Evolutionary conservation across 495 filamentous ascomycete genomes (phyloP), one percentile per base, ranked within the genome.

Genomic region (Aspergillus cavernicola): DNA sequence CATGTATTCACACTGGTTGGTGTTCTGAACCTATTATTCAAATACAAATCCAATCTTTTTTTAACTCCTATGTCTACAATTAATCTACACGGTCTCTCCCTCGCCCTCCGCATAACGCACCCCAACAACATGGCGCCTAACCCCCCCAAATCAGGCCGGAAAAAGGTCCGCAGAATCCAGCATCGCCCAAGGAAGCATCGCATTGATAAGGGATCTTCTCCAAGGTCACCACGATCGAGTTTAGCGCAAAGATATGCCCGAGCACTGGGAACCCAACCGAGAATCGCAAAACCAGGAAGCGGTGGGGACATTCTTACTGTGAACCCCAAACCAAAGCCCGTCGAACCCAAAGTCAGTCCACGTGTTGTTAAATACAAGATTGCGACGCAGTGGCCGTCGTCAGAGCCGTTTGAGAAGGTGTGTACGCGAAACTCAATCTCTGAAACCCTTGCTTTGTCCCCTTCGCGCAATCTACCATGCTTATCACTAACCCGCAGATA

Each of bases 341-440:
- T n/a, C 12, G 22, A 42, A 6, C 44, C 36, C 29, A 55, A 49
- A 33, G 18, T 6, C 24, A 22, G 46, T 11, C 31, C 33, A 23
- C 48, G 41, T n/a, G 13, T 41, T 26, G 16, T 26, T 40, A 63
- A 60, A 42, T 54, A 53, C 32, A 57, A 57, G 11, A 19, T 35
- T 16, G 35, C 35, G 6, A 31, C 58, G 11, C 39, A 55, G 16
- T 57, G 52, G 46, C 39, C 45, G n/a, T 57, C 61, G 13, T 44
- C 50, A 7, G 58, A 64, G n/a, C 55, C 55, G 0, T 52, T 54
- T 37, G 61, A 64, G 46, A 55, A 58, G 61, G 61, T 60, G 13
- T 16, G 61, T 35, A n/a, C n/a, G 10, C 37, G 12, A 19, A 23
- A 18, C 12, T 31, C 3, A 10, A 33, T 23, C 31, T 19, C 22